These are phyloP conservation scores for Punica granatum DNA, from an alignment of 345 rosid genomes.

Conservation along the genomic window DNA sequence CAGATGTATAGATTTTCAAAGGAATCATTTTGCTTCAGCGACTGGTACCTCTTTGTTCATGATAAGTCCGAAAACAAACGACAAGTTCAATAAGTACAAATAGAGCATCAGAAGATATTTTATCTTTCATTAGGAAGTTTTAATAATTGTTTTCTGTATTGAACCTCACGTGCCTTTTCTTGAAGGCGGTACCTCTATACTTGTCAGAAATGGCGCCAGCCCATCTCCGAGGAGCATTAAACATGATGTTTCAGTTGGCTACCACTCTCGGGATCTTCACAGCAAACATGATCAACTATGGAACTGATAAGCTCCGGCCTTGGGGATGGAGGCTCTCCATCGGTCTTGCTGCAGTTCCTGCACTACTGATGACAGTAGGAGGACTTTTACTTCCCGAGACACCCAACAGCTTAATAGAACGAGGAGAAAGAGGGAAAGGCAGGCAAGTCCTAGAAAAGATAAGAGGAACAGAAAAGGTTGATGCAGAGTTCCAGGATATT, in stretches of 20 bases:
- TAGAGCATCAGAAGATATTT: too few species aligned
- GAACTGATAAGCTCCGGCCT: slow-evolving; percentile 68
- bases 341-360: slow-evolving; percentile 81
- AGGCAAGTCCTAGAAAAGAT: slow-evolving; percentile 56
- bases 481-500: slow-evolving; percentile 83
- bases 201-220: slow-evolving; percentile 93
- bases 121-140: not conserved
- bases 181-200: slow-evolving; percentile 78
- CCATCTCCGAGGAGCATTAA: slow-evolving; percentile 83
- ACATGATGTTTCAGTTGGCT: slow-evolving; percentile 95
- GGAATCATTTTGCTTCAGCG: too few species aligned
- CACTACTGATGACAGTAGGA: slow-evolving; percentile 72
- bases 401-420: slow-evolving; percentile 82
- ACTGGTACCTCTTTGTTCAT: too few species aligned
- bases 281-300: slow-evolving; percentile 86
- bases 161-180: not conserved
- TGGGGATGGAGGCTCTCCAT: slow-evolving; percentile 99
- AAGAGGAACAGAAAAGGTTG: slow-evolving; percentile 61
- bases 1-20: too few species aligned
- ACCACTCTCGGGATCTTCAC: slow-evolving; percentile 80
- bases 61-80: too few species aligned
- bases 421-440: slow-evolving; percentile 51
- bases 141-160: not conserved
- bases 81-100: too few species aligned
- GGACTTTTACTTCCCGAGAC: slow-evolving; percentile 75